These are phyloP conservation scores for Candida insectorum DNA, from an alignment of 805 yeast genomes.

Conservation along the genomic window DNA sequence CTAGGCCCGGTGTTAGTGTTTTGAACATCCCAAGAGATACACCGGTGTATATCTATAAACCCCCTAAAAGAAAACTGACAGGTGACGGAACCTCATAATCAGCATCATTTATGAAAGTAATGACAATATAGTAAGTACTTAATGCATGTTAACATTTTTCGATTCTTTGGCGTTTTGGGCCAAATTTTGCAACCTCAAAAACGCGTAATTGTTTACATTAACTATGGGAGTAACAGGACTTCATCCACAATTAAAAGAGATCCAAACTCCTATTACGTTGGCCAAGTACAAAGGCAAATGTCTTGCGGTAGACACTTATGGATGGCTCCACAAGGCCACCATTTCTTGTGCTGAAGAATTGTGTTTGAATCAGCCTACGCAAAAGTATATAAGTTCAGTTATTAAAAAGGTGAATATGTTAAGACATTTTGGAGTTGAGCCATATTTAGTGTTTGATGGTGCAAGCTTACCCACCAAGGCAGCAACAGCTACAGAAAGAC, in stretches of 20 bases:
- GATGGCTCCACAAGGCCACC: slow-evolving; percentile 92
- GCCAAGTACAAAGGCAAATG: slow-evolving; percentile 66
- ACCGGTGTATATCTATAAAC: slow-evolving; percentile 32
- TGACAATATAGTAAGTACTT: too few species aligned
- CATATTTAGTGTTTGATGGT: slow-evolving; percentile 93
- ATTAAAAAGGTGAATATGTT: slow-evolving; percentile 66
- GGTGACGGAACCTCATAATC: neutral
- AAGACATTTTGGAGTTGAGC: slow-evolving; percentile 63
- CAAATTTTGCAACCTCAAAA: too few species aligned
- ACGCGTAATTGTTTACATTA: neutral
- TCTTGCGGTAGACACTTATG: slow-evolving; percentile 91
- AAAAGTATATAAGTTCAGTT: slow-evolving; percentile 68
- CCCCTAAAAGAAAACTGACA: slow-evolving; percentile 20
- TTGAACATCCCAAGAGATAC: slow-evolving; percentile 30
- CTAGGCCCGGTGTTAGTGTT: slow-evolving; percentile 19
- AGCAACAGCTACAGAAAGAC: slow-evolving; percentile 67
- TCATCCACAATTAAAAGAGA: slow-evolving; percentile 72
- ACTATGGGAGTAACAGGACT: slow-evolving; percentile 83
- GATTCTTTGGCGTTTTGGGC: too few species aligned
- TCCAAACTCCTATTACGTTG: slow-evolving; percentile 59
- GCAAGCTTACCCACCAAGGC: slow-evolving; percentile 77
- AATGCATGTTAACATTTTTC: too few species aligned
- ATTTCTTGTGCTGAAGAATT: slow-evolving; percentile 81
- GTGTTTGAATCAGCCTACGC: slow-evolving; percentile 66
- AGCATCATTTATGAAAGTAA: too few species aligned